A percentile compares a stretch with the other conserved stretches of the same genome.
Evolutionary conservation across 2,329 filamentous ascomycete species (phyloP).

Genomic region (Pseudocercospora pini-densiflorae): DNA sequence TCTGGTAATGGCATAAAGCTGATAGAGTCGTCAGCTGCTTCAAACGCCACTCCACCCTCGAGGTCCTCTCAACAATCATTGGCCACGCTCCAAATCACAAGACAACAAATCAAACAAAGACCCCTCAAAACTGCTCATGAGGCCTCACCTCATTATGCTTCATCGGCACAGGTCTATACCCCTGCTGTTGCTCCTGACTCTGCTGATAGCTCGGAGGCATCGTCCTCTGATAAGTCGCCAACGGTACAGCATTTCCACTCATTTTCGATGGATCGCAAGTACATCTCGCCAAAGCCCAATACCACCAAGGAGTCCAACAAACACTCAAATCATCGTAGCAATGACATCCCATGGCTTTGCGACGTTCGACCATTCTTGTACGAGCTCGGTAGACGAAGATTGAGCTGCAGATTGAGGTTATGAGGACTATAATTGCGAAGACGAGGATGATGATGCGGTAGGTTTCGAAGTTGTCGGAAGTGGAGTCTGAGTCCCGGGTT

Average conservation of each 20-base stretch:
- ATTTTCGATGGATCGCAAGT: neutral
- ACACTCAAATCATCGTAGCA: conserved; percentile 3
- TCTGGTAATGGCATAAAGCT: too few relatives aligned
- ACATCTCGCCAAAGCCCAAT: conserved; percentile 1
- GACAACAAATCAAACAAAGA: neutral
- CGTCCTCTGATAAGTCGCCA: neutral
- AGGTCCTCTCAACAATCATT: too few relatives aligned
- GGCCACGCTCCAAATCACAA: neutral
- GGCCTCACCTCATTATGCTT: neutral
- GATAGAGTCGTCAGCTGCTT: too few relatives aligned
- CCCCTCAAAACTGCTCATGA: neutral
- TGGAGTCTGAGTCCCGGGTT: neutral
- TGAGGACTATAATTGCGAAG: neutral
- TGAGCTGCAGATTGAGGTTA: neutral
- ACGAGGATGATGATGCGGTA: conserved; percentile 1
- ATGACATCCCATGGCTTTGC: conserved; percentile 1
- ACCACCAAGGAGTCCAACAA: conserved; percentile 7
- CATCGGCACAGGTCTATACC: neutral
- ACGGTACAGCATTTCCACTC: neutral
- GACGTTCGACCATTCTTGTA: neutral
- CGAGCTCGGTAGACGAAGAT: neutral
- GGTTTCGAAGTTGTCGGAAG: neutral
- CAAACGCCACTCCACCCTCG: too few relatives aligned
- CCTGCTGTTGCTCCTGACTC: neutral
- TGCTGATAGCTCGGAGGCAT: conserved; percentile 3